A percentile compares a stretch with the other conserved stretches of the same genome.
Evolutionary conservation across 2,329 filamentous ascomycete species (phyloP).

Genomic region (Ambrosiella beaveri): DNA sequence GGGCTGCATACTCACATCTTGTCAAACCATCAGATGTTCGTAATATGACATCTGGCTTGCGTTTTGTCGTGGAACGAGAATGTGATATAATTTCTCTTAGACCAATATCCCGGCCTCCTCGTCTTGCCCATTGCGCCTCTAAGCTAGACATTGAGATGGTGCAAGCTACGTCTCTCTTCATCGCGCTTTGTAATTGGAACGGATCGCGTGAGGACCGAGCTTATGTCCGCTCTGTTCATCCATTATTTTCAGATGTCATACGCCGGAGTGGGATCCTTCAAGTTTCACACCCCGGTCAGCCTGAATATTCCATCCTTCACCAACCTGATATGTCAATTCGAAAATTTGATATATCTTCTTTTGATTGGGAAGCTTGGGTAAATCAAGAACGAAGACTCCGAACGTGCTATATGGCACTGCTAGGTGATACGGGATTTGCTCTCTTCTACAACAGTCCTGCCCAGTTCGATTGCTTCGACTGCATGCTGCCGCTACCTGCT

Average conservation of each 20-base stretch:
- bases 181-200: slow-evolving; percentile 19
- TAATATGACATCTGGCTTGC: slow-evolving; percentile 48
- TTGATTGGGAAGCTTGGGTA: slow-evolving; percentile 51
- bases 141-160: slow-evolving; percentile 43
- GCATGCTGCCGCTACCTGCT: slow-evolving; percentile 49
- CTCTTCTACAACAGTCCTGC: slow-evolving; percentile 56
- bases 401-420: slow-evolving; percentile 45
- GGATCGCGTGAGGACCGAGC: slow-evolving; percentile 49
- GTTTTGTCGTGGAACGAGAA: slow-evolving; percentile 39
- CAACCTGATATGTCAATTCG: slow-evolving; percentile 32
- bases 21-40: slow-evolving; percentile 43
- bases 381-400: slow-evolving; percentile 54
- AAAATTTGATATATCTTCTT: slow-evolving; percentile 31
- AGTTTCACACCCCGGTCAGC: background rate
- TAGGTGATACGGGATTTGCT: slow-evolving; percentile 46
- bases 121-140: slow-evolving; percentile 18
- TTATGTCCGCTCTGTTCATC: slow-evolving; percentile 27
- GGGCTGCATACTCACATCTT: slow-evolving; percentile 55
- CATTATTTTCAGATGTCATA: background rate
- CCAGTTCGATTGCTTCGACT: slow-evolving; percentile 45
- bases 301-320: slow-evolving; percentile 41
- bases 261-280: background rate
- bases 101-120: slow-evolving; percentile 9
- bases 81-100: slow-evolving; percentile 28
- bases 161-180: slow-evolving; percentile 22